Evolutionary conservation across 1,139 yeast genomes (phyloP), one percentile per base, ranked within the genome.

Genomic region (Kurtzmaniella quercitrusa): DNA sequence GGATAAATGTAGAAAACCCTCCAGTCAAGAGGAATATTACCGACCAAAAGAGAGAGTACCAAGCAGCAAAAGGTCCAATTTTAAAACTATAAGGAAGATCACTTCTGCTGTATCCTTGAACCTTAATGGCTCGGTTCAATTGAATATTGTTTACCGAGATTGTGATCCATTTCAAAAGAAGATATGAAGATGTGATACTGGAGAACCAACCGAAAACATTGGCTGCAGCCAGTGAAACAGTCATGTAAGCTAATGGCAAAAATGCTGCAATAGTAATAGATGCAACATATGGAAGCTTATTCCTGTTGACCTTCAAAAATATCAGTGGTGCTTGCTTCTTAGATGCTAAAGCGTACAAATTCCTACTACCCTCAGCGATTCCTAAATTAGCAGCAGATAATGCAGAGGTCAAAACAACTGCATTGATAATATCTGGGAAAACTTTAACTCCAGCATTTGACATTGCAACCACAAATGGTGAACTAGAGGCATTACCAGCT

Each of bases 301-400:
- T 59, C 42, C 62, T 66, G 54, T 65, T 75, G 15, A 70, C 63
- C 49, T 56, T 68, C 16, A 68, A 59, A 27, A 71, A 63, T 34
- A 73, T 50, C 39, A 51, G 52, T 44, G 77, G 77, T 45, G 63
- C 31, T 10, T 27, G 65, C 3, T 65, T 63, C 55, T 78, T 79
- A 45, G 70, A 69, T 5, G 89, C 76, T 50, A 84, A 64, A 37
- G 85, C 81, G 57, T 79, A 85, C 38, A 82, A 65, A 15, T 82
- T 77, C 70, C 91, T 75, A 11, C 89, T 75, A 18, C 85, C 81
- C 47, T 84, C 81, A 62, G 82, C 84, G 48, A 83, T 66, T 62
- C 81, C 86, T 0, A 89, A 82, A 62, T 84, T 84, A 40, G 85
- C 81, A 8, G 90, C 86, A 12, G 86, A 80, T 50, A 83, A 75